phyloP scores from a whole-genome alignment of 2,329 filamentous ascomycete species.

The Calonectria pauciramosa region DNA sequence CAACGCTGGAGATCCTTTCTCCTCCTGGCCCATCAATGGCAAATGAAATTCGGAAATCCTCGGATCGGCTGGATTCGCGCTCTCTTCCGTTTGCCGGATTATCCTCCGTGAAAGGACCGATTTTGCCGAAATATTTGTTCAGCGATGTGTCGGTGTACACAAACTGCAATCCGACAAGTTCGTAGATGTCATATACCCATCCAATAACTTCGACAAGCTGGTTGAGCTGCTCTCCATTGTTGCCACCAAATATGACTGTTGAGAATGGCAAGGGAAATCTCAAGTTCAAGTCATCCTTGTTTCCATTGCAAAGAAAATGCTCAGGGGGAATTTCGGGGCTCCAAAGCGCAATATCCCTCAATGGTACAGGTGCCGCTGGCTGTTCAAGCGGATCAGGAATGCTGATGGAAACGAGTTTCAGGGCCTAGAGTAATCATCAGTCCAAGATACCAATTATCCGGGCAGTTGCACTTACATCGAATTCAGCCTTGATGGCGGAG shows the following conservation, averaged over 20 bases:
- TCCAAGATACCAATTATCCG: background rate
- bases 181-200: background rate
- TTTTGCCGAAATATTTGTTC: background rate
- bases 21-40: background rate
- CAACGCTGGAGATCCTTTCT: background rate
- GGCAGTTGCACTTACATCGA: slow-evolving; percentile 4
- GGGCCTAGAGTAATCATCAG: background rate
- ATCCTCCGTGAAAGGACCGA: background rate
- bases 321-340: background rate
- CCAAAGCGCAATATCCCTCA: background rate
- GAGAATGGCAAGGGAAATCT: background rate
- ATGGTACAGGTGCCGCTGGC: background rate
- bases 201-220: background rate
- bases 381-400: background rate
- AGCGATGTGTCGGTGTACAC: background rate
- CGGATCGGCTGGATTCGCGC: background rate
- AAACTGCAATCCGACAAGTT: background rate
- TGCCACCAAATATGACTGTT: background rate
- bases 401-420: background rate
- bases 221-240: background rate
- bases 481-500: slow-evolving; percentile 1
- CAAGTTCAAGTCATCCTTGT: background rate
- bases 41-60: background rate
- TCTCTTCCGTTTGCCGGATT: background rate
- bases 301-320: background rate